These are phyloP conservation scores for California macrophylla DNA, from an alignment of 441 rosid genomes.

Conservation along the genomic window DNA sequence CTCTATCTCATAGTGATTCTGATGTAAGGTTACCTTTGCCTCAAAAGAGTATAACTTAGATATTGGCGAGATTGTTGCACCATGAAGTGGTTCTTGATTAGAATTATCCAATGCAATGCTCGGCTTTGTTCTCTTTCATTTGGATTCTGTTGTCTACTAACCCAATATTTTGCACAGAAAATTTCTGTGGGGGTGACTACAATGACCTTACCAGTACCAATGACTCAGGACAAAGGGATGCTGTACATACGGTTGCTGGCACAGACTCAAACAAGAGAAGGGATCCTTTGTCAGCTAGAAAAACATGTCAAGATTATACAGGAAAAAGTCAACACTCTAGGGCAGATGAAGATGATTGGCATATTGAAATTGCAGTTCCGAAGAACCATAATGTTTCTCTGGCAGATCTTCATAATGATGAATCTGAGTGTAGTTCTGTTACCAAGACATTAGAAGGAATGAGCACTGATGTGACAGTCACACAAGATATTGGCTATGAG, in stretches of 20 bases:
- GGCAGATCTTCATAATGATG: conserved; percentile 46
- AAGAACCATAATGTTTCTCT: conserved; percentile 32
- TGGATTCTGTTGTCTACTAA: conserved; percentile 7
- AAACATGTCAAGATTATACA: conserved; percentile 32
- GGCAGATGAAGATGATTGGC: conserved; percentile 50
- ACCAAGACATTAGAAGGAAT: conserved; percentile 49
- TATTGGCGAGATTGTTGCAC: not conserved
- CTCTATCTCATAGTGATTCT: not conserved
- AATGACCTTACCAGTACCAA: conserved; percentile 44
- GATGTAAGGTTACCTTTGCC: not conserved
- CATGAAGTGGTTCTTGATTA: not conserved
- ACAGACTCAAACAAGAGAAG: conserved; percentile 39
- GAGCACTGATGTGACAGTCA: conserved; percentile 30
- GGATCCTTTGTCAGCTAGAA: conserved; percentile 44
- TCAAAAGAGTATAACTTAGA: not conserved
- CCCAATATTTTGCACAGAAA: conserved; percentile 39
- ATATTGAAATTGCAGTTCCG: conserved; percentile 63
- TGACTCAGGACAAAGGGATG: conserved; percentile 42
- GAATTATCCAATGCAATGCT: not conserved
- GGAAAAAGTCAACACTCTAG: conserved; percentile 35
- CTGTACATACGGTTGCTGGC: conserved; percentile 31
- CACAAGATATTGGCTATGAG: conserved; percentile 41
- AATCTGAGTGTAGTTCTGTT: conserved; percentile 68
- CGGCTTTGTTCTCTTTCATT: not conserved
- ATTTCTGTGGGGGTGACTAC: conserved; percentile 44